A percentile compares a stretch with the other conserved stretches of the same genome.
Evolutionary conservation across 2,329 filamentous ascomycete species (phyloP).

Genomic region (Apiospora saccharicola): DNA sequence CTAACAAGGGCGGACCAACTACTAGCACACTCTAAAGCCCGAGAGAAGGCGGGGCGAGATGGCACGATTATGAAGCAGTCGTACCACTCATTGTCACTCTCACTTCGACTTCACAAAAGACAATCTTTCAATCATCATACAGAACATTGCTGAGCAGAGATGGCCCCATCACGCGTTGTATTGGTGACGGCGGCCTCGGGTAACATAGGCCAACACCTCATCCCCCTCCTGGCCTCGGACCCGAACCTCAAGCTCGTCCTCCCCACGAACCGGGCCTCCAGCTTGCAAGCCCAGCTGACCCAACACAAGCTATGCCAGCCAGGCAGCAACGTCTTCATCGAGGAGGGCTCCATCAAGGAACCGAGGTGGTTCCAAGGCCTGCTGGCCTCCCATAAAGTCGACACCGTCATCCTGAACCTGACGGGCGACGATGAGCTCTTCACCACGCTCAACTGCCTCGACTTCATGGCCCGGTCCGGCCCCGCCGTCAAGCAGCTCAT

Average conservation of each 20-base stretch:
- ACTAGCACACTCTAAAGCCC: neutral
- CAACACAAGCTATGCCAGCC: conserved; percentile 2
- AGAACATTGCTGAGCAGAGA: neutral
- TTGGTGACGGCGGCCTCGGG: conserved; percentile 21
- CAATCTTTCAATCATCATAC: too few species aligned
- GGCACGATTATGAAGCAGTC: neutral
- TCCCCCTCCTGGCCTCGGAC: conserved; percentile 17
- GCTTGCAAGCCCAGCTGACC: neutral
- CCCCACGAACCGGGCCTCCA: conserved; percentile 10
- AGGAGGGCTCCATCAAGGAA: conserved; percentile 24
- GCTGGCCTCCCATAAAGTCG: conserved; percentile 14
- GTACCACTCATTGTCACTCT: too few species aligned
- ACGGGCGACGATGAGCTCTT: conserved; percentile 25
- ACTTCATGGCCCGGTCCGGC: neutral
- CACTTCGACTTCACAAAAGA: too few species aligned
- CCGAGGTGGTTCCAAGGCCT: conserved; percentile 18
- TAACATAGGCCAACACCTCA: conserved; percentile 22
- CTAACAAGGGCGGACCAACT: neutral
- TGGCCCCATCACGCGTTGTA: neutral
- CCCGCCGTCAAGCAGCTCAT: conserved; percentile 23
- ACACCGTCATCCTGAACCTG: conserved; percentile 21
- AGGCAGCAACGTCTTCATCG: conserved; percentile 13
- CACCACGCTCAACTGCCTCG: conserved; percentile 20
- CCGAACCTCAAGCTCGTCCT: conserved; percentile 19
- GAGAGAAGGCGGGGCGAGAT: too few species aligned